Evolutionary conservation across 768 basidiomycete species (phyloP).

Genomic region (Agaricus sinodeliciosus): DNA sequence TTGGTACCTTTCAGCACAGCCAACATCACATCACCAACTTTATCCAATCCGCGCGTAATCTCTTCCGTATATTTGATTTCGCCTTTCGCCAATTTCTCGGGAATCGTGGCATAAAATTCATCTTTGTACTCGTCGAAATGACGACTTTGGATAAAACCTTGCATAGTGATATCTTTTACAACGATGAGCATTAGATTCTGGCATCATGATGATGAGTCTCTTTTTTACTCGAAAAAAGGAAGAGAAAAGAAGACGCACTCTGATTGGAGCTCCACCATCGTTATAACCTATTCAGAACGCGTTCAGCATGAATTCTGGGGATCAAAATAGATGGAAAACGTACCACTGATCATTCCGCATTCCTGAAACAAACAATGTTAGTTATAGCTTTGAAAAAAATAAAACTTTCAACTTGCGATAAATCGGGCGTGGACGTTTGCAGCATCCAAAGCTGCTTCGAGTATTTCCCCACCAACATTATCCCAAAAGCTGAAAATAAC

Average conservation of each 20-base stretch:
- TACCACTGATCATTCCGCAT: slow-evolving; percentile 33
- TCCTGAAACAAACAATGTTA: slow-evolving; percentile 20
- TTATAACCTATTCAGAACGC: slow-evolving; percentile 23
- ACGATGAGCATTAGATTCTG: slow-evolving; percentile 34
- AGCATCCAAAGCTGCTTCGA: slow-evolving; percentile 48
- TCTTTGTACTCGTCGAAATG: slow-evolving; percentile 21
- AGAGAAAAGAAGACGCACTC: slow-evolving; percentile 15
- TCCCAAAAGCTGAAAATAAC: slow-evolving; percentile 40
- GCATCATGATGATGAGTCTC: neutral
- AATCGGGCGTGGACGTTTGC: slow-evolving; percentile 41
- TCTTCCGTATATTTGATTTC: slow-evolving; percentile 44
- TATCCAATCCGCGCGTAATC: slow-evolving; percentile 35
- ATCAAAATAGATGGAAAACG: slow-evolving; percentile 11
- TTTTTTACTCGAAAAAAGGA: neutral
- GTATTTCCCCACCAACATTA: slow-evolving; percentile 52
- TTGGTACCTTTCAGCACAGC: slow-evolving; percentile 28
- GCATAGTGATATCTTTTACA: slow-evolving; percentile 32
- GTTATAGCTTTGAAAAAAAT: neutral
- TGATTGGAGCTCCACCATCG: slow-evolving; percentile 20
- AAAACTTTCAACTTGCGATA: slow-evolving; percentile 29
- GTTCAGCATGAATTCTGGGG: neutral
- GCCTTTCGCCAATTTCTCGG: slow-evolving; percentile 27
- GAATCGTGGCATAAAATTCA: slow-evolving; percentile 32
- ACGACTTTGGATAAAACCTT: slow-evolving; percentile 33
- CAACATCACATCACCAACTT: slow-evolving; percentile 27